A percentile compares a stretch with the other conserved stretches of the same genome.
Conservation (phyloP, 148 eudicot genomes). For the Linanthus parryae region DNA sequence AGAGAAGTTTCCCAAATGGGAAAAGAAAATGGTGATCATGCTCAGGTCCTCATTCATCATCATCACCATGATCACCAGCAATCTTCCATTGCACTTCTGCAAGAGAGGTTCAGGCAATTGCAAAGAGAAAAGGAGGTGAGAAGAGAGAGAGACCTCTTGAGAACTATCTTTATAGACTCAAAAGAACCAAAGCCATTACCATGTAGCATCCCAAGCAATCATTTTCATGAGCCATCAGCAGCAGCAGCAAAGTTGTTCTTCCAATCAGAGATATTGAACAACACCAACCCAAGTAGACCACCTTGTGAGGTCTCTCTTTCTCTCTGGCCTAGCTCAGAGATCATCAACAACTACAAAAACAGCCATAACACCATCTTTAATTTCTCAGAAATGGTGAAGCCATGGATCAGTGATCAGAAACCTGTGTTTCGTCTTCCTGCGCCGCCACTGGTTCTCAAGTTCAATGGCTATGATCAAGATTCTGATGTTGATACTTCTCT, state of each 20-base stretch:
- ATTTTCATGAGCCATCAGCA: not conserved
- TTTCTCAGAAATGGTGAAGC: too few relatives aligned
- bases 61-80: too few relatives aligned
- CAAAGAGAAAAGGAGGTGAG: not conserved
- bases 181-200: not conserved
- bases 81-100: not conserved
- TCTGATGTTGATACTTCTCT: conserved; percentile 8
- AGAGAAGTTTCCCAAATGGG: too few relatives aligned
- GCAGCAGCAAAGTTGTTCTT: not conserved
- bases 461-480: not conserved
- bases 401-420: too few relatives aligned
- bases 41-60: not conserved
- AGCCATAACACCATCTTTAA: too few relatives aligned
- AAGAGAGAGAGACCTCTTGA: not conserved
- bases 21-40: not conserved
- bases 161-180: too few relatives aligned
- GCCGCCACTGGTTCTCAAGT: too few relatives aligned
- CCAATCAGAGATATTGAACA: not conserved
- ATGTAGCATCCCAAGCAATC: too few relatives aligned
- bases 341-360: too few relatives aligned
- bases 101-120: conserved; percentile 5
- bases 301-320: not conserved
- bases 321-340: not conserved
- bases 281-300: not conserved
- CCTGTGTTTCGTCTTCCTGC: too few relatives aligned